A percentile compares a stretch with the other conserved stretches of the same genome.
Conservation (phyloP, 2,329 filamentous ascomycete genomes). For the Arthrobotrys sinensis region DNA sequence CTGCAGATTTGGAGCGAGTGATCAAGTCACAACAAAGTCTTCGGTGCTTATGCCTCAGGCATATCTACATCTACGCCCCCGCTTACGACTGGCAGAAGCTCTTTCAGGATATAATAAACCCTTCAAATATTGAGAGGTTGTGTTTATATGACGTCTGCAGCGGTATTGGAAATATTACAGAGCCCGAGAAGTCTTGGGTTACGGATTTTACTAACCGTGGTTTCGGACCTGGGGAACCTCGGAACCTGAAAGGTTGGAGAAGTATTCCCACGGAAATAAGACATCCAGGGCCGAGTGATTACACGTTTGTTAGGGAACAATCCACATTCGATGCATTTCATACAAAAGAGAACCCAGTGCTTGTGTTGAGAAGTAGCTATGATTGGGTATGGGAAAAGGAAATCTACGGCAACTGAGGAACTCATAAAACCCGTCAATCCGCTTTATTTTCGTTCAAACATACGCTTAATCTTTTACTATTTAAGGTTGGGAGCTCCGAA, state of each 20-base stretch:
- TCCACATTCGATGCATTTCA: too few species aligned
- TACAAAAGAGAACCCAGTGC: too few species aligned
- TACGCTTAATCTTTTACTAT: too few species aligned
- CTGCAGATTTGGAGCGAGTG: neutral
- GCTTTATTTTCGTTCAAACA: too few species aligned
- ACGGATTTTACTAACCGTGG: neutral
- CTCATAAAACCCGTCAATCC: too few species aligned
- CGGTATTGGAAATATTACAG: neutral
- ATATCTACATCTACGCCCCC: neutral
- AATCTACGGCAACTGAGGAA: too few species aligned
- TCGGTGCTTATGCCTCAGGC: neutral
- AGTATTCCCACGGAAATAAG: too few species aligned
- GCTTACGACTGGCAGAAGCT: conserved; percentile 1
- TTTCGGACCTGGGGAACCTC: conserved; percentile 1
- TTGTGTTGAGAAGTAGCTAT: too few species aligned
- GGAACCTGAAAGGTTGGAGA: neutral
- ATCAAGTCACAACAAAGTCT: neutral
- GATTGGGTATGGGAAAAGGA: too few species aligned
- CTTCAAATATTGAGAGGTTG: conserved; percentile 3
- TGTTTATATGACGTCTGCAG: neutral
- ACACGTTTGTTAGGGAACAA: too few species aligned
- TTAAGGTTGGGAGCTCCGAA: too few species aligned
- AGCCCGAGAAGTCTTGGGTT: neutral
- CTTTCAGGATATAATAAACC: neutral
- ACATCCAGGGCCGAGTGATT: too few species aligned